Evolutionary conservation across 441 rosid species (phyloP).

Genomic region (Raphanus hybrid): DNA sequence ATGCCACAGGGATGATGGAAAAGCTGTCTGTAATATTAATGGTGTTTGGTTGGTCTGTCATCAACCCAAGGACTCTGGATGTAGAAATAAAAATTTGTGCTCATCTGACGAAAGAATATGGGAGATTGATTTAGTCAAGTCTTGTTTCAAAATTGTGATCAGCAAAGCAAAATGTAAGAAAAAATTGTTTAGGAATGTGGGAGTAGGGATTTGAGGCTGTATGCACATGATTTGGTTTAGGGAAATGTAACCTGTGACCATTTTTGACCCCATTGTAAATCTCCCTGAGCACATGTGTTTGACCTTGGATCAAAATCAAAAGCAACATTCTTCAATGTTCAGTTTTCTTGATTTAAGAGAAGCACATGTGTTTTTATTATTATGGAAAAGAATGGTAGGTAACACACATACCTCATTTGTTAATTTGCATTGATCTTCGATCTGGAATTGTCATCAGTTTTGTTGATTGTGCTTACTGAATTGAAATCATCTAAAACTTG

Average conservation of each 20-base stretch:
- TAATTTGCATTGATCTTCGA: neutral
- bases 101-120: slow-evolving; percentile 15
- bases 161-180: slow-evolving; percentile 31
- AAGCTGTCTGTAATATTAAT: neutral
- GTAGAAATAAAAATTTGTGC: neutral
- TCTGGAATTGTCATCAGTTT: neutral
- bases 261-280: slow-evolving; percentile 37
- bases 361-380: neutral
- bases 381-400: neutral
- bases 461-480: neutral
- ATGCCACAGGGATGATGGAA: slow-evolving; percentile 46
- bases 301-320: too few species aligned
- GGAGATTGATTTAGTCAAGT: neutral
- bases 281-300: neutral
- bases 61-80: slow-evolving; percentile 20
- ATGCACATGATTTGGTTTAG: slow-evolving; percentile 30
- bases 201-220: slow-evolving; percentile 18
- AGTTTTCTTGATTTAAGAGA: neutral
- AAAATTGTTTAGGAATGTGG: slow-evolving; percentile 32
- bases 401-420: slow-evolving; percentile 5
- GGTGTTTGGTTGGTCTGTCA: slow-evolving; percentile 24
- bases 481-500: neutral
- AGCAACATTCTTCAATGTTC: neutral
- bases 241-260: slow-evolving; percentile 39
- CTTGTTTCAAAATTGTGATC: slow-evolving; percentile 16